Evolutionary conservation across 176 grass and related monocot genomes (phyloP), one percentile per base, ranked within the genome.

Genomic region (Pontederia crassipes): DNA sequence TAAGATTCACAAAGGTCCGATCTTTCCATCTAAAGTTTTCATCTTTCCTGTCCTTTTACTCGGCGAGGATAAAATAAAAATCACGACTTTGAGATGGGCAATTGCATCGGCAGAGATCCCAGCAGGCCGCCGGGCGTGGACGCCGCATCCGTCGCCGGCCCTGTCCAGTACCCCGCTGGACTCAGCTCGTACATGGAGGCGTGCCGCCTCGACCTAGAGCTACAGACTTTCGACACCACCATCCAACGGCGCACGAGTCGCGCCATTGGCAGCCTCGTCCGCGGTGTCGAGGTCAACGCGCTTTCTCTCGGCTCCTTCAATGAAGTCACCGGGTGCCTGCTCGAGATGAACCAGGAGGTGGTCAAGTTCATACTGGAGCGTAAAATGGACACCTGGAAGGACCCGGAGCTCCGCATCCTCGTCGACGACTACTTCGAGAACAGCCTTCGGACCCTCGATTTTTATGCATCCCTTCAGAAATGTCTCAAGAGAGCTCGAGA

Each of bases 321-420:
- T 6, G 62, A 65, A 24, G 50, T 65, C 46, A 65, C 62, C 18
- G 28, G 18, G 17, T 65, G 62, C 48, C 62, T 65, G 2, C 62
- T 65, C 47, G 62, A 65, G 20, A 65, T 65, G 62, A 65, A 65
- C 48, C 62, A 65, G 45, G 62, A 65, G 62, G 62, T 50, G 62
- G 62, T 65, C 10, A 65, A 65, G 62, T 17, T 65, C 12, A 28
- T 65, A 46, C 62, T 65, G 13, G 62, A 49, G 18, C 50, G 62
- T 48, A 65, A 65, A 17, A 17, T 11, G 13, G 62, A 65, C 17
- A 65, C 49, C 17, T 65, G 62, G 62, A 65, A 49, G 32, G 27
- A 14, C 47, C 46, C 45, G 7, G 45, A 50, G 28, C 62, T 65
- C 46, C 14, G 26, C 8, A 45, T 18, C 45, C 62, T 65, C 18